These are phyloP conservation scores for Imleria badia DNA, from an alignment of 768 basidiomycete genomes.

Conservation along the genomic window DNA sequence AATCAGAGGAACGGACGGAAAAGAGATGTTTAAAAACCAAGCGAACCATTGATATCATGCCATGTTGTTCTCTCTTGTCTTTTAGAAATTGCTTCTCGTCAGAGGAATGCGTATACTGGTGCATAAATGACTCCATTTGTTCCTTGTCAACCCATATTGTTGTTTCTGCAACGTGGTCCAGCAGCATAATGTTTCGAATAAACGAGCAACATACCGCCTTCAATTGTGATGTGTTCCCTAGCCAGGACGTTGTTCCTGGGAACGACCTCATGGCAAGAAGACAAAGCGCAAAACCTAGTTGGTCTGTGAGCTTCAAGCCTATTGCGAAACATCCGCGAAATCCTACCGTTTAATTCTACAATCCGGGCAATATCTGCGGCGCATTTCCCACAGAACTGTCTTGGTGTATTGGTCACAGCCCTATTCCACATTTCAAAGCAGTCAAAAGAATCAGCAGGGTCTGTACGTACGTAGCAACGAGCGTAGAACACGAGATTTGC, in stretches of 20 bases:
- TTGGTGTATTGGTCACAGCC: background rate
- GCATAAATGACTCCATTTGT: background rate
- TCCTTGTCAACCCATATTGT: background rate
- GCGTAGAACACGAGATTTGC: background rate
- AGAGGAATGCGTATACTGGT: background rate
- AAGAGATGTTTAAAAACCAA: background rate
- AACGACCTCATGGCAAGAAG: too few relatives aligned
- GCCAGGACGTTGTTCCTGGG: too few relatives aligned
- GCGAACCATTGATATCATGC: background rate
- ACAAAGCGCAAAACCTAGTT: background rate
- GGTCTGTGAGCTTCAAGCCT: background rate
- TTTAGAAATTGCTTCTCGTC: background rate
- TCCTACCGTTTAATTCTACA: background rate
- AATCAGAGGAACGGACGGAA: background rate
- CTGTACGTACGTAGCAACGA: background rate
- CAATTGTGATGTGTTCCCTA: too few relatives aligned
- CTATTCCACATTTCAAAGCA: background rate
- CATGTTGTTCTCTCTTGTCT: background rate
- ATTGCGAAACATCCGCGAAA: background rate
- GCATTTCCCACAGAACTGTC: background rate
- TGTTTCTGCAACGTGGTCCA: background rate
- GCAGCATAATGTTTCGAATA: background rate
- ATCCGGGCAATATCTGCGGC: background rate
- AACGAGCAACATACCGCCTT: too few relatives aligned
- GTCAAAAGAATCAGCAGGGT: background rate